Conservation (phyloP, 495 filamentous ascomycete genomes). For the Haplographium delicatum region DNA sequence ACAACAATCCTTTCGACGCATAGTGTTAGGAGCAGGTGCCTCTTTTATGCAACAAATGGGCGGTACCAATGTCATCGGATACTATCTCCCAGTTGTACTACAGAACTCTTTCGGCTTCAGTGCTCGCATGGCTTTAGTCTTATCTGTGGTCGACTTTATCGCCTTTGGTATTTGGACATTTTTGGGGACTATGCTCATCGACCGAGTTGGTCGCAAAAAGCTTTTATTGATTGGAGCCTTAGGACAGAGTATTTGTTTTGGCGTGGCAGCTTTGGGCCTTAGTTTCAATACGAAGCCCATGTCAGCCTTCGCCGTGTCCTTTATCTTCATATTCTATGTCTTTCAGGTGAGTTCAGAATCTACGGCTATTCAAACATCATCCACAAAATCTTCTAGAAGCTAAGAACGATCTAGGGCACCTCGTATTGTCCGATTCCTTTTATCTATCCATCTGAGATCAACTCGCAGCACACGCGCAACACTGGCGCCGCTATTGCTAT, state of each 20-base stretch:
- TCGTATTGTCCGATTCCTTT: not conserved
- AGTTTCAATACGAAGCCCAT: not conserved
- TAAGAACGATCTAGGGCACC: not conserved
- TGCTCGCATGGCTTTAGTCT: constrained; percentile 25
- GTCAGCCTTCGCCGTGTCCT: not conserved
- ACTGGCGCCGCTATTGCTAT: not conserved
- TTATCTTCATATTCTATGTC: not conserved
- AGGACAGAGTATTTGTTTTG: constrained; percentile 21
- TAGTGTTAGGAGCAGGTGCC: constrained; percentile 21
- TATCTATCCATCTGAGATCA: not conserved
- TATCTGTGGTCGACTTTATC: not conserved
- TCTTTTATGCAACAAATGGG: not conserved
- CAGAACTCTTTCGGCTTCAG: constrained; percentile 12
- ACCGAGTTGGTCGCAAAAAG: constrained; percentile 24
- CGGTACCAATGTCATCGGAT: constrained; percentile 26
- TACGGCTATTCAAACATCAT: no score
- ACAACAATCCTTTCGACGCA: constrained; percentile 21
- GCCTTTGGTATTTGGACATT: constrained; percentile 21
- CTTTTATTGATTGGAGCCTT: constrained; percentile 26
- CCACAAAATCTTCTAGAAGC: no score
- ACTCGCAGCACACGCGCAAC: not conserved
- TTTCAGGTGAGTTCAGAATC: not conserved
- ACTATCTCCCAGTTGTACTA: constrained; percentile 17
- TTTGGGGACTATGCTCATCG: constrained; percentile 24
- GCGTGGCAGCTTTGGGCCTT: not conserved